Evolutionary conservation across 1,284 basidiomycete species (phyloP).

Genomic region (Fomitopsis palustris): DNA sequence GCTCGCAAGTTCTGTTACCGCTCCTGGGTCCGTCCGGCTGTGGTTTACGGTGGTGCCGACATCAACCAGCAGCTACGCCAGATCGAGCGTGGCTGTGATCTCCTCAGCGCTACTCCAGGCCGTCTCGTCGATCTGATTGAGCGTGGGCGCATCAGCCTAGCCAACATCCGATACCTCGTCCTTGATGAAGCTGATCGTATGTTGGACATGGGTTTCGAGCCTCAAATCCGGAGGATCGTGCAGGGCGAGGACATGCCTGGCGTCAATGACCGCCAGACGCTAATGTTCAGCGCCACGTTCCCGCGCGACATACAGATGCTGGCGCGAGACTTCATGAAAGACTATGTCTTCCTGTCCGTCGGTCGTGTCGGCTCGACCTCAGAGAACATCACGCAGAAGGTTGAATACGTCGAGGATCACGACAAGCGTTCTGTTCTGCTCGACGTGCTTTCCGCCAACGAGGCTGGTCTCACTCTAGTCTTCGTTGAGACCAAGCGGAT

Average conservation of each 20-base stretch:
- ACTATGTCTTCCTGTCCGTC: slow-evolving; percentile 98
- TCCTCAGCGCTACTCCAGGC: slow-evolving; percentile 97
- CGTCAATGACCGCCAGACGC: slow-evolving; percentile 89
- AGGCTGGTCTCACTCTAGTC: slow-evolving; percentile 84
- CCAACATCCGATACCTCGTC: slow-evolving; percentile 97
- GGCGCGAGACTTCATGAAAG: slow-evolving; percentile 93
- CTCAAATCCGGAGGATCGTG: slow-evolving; percentile 97
- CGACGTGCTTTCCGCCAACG: slow-evolving; percentile 86
- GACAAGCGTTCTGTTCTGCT: slow-evolving; percentile 98
- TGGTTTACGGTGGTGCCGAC: slow-evolving; percentile 99
- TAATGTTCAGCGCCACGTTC: slow-evolving; percentile 99
- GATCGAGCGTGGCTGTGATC: slow-evolving; percentile 96
- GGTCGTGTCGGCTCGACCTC: slow-evolving; percentile 98
- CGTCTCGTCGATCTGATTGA: slow-evolving; percentile 99
- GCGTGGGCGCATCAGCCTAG: slow-evolving; percentile 93
- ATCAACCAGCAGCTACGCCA: slow-evolving; percentile 92
- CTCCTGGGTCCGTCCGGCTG: slow-evolving; percentile 98
- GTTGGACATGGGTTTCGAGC: slow-evolving; percentile 99
- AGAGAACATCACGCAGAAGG: slow-evolving; percentile 99
- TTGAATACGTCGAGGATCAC: slow-evolving; percentile 97
- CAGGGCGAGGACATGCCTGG: slow-evolving; percentile 99
- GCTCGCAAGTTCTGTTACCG: slow-evolving; percentile 99
- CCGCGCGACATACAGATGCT: slow-evolving; percentile 98
- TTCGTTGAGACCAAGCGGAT: slow-evolving; percentile 99
- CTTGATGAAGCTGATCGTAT: slow-evolving; percentile 99